phyloP scores from a whole-genome alignment of 495 filamentous ascomycete genomes.

The Talaromyces nanjingensis region DNA sequence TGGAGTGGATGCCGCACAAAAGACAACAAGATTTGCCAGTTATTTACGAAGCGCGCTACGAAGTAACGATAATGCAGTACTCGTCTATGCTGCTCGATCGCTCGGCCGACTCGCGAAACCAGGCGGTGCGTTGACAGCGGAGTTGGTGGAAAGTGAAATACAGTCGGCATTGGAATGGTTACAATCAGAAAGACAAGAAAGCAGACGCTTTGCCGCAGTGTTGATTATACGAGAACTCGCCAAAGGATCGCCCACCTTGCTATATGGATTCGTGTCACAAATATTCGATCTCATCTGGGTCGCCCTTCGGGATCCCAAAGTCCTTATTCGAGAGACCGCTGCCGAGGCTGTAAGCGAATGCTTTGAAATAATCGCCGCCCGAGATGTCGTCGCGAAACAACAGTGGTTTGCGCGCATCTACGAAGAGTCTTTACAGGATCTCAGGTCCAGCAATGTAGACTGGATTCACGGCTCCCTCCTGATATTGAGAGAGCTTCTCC shows the following conservation, averaged over 20 bases:
- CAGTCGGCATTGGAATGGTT: constrained; percentile 93
- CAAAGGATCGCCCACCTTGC: constrained; percentile 81
- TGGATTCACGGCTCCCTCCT: constrained; percentile 86
- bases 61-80: constrained; percentile 79
- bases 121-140: constrained; percentile 88
- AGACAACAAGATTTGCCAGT: constrained; percentile 86
- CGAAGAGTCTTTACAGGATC: constrained; percentile 69
- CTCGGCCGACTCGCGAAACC: constrained; percentile 85
- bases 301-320: constrained; percentile 78
- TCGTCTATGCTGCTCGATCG: constrained; percentile 80
- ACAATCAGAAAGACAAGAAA: constrained; percentile 89
- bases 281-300: constrained; percentile 96
- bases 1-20: constrained; percentile 86
- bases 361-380: constrained; percentile 85
- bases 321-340: constrained; percentile 85
- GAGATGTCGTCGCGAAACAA: constrained; percentile 77
- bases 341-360: constrained; percentile 86
- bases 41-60: constrained; percentile 82
- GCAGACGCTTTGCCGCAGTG: constrained; percentile 83
- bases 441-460: constrained; percentile 74
- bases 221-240: constrained; percentile 85
- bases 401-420: constrained; percentile 83
- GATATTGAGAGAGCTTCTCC: constrained; percentile 80
- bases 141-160: constrained; percentile 93
- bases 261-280: constrained; percentile 83